These are phyloP conservation scores for Phenoliferia sp. DNA, from an alignment of 1,284 basidiomycete genomes.

Conservation along the genomic window DNA sequence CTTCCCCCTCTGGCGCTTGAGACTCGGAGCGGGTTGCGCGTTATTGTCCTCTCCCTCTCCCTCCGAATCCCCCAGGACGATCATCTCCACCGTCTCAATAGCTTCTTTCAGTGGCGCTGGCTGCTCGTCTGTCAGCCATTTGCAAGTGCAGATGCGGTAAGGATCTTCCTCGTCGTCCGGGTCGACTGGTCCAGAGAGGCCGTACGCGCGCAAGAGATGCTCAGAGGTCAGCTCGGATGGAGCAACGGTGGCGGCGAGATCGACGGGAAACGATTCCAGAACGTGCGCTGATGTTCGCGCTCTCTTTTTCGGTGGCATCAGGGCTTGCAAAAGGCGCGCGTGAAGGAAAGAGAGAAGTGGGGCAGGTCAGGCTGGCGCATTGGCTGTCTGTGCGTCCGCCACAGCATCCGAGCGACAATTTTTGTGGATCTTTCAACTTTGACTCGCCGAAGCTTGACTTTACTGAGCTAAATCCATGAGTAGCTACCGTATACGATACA, in stretches of 20 bases:
- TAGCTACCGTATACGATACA: too few relatives aligned
- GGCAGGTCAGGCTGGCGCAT: background rate
- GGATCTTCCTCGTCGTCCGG: background rate
- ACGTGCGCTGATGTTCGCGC: background rate
- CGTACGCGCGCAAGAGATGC: slow-evolving; percentile 17
- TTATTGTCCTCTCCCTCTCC: background rate
- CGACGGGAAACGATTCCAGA: background rate
- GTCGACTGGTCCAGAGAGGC: slow-evolving; percentile 8
- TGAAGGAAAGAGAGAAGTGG: too few relatives aligned
- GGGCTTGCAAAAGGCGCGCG: background rate
- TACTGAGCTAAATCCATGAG: too few relatives aligned
- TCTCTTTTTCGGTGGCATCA: slow-evolving; percentile 1
- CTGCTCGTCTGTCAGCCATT: background rate
- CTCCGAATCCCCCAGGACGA: background rate
- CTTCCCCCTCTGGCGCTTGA: background rate
- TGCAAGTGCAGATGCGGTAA: slow-evolving; percentile 1
- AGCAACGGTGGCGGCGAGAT: background rate
- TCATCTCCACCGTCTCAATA: background rate
- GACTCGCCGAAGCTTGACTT: too few relatives aligned
- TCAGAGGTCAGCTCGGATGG: slow-evolving; percentile 4
- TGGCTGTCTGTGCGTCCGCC: too few relatives aligned
- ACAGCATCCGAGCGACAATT: too few relatives aligned
- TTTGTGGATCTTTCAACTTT: too few relatives aligned
- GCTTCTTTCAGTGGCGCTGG: background rate
- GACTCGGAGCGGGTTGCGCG: background rate